A percentile compares a stretch with the other conserved stretches of the same genome.
Conservation (phyloP, 495 filamentous ascomycete genomes). For the Geopyxis carbonaria region DNA sequence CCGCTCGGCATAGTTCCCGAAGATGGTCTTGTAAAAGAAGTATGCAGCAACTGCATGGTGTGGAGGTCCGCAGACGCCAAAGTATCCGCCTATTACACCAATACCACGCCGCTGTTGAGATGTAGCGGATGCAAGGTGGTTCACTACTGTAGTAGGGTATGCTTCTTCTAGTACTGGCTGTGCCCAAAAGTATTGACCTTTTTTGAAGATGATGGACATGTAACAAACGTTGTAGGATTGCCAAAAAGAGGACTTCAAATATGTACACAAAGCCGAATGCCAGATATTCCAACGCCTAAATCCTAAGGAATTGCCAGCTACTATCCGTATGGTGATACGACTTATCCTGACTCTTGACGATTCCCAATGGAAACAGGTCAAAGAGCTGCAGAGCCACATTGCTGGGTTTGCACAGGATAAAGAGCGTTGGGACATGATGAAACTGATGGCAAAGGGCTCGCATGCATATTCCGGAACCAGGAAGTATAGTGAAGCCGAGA, state of each 20-base stretch:
- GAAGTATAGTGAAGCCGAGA: slow-evolving; percentile 28
- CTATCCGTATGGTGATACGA: slow-evolving; percentile 38
- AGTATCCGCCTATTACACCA: slow-evolving; percentile 1
- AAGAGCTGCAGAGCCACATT: slow-evolving; percentile 34
- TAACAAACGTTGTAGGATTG: slow-evolving; percentile 33
- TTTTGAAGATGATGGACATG: slow-evolving; percentile 13
- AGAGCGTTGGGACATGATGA: slow-evolving; percentile 33
- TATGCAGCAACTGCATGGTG: slow-evolving; percentile 17
- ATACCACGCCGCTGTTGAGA: slow-evolving; percentile 28
- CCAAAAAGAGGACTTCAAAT: slow-evolving; percentile 44
- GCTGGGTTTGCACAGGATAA: slow-evolving; percentile 29
- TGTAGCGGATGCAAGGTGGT: slow-evolving; percentile 47
- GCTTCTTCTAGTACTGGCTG: slow-evolving; percentile 15
- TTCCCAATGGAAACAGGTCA: slow-evolving; percentile 30
- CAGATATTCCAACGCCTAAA: slow-evolving; percentile 32
- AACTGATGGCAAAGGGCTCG: slow-evolving; percentile 38
- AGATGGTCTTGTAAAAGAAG: slow-evolving; percentile 15
- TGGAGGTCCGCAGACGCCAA: slow-evolving; percentile 10
- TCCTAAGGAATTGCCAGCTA: slow-evolving; percentile 37
- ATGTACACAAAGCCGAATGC: slow-evolving; percentile 45
- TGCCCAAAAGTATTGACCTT: slow-evolving; percentile 12
- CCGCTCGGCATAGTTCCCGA: slow-evolving; percentile 20
- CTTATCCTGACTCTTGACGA: slow-evolving; percentile 33
- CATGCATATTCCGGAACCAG: slow-evolving; percentile 32
- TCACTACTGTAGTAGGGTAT: slow-evolving; percentile 49